Evolutionary conservation across 176 grass and related monocot species (phyloP), one percentile per base, ranked within the genome.

Genomic region (Lolium multiflorum): DNA sequence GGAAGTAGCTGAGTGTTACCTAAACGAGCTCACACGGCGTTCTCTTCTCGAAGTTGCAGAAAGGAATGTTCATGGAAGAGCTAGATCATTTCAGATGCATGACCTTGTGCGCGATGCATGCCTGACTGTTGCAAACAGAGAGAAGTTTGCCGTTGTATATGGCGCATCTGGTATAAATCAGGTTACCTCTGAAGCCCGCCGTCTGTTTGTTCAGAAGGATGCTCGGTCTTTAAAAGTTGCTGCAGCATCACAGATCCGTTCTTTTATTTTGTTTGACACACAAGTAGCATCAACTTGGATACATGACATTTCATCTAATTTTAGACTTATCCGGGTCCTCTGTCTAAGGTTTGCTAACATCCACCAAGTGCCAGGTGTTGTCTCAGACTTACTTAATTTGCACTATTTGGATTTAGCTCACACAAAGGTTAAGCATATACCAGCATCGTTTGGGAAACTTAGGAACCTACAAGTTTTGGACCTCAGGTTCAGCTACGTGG

Each of bases 361-460:
- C 16, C 59, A 83, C 21, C 31, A 86, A 83, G 70, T 92, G 39
- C 87, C 91, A 12, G 8, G 46, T 49, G 57, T 57, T 21, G 75
- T 92, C 31, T 46, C 47, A 46, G 61, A 79, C 7, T 67, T 83
- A 28, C 74, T 47, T 58, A 87, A 87, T 35, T 35, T 35, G 31
- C 31, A 35, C 31, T 35, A 35, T 35, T 35, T 35, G 31, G 31
- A 35, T 35, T 81, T 85, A 46, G 22, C 48, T 3, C 20, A 71
- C 25, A 83, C 84, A 64, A 71, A 81, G 41, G 69, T 92, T 63
- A 89, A 84, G 80, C 16, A 71, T 3, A 81, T 92, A 48, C 84
- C 91, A 1, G 11, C 83, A 62, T 90, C 88, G 20, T 35, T 92
- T 2, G 14, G 79, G 20, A 92, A 92, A 43, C 91, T 92, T 20